A percentile compares a stretch with the other conserved stretches of the same genome.
Evolutionary conservation across 768 basidiomycete species (phyloP).

Genomic region (Pisolithus sp.): DNA sequence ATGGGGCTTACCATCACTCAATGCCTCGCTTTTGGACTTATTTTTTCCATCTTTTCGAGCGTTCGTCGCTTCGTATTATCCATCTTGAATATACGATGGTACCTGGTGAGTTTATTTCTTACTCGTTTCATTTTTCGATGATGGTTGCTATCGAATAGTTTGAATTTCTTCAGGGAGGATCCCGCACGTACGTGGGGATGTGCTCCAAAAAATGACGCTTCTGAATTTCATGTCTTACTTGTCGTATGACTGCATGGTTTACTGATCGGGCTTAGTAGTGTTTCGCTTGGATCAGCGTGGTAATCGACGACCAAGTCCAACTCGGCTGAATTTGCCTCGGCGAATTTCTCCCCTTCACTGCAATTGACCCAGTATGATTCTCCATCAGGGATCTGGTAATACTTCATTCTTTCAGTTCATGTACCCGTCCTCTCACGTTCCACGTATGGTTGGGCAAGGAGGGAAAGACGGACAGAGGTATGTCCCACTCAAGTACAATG

Average conservation of each 20-base stretch:
- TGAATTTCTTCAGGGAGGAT: conserved; percentile 95
- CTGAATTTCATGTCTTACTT: conserved; percentile 11
- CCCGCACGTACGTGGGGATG: conserved; percentile 47
- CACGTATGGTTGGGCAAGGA: too few relatives aligned
- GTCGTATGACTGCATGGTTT: not conserved
- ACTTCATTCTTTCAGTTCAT: too few relatives aligned
- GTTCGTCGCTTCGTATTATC: conserved; percentile 40
- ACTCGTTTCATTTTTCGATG: conserved; percentile 45
- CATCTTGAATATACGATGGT: conserved; percentile 9
- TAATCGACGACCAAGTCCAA: too few relatives aligned
- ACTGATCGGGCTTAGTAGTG: conserved; percentile 7
- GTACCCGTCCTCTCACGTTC: too few relatives aligned
- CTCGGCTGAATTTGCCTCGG: too few relatives aligned
- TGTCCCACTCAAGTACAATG: too few relatives aligned
- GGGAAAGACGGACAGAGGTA: too few relatives aligned
- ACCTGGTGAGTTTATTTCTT: conserved; percentile 15
- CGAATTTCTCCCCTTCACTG: too few relatives aligned
- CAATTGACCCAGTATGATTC: too few relatives aligned
- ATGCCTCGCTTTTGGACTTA: conserved; percentile 32
- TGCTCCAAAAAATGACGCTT: conserved; percentile 72
- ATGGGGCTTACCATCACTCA: conserved; percentile 89
- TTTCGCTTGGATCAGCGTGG: too few relatives aligned
- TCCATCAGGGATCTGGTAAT: too few relatives aligned
- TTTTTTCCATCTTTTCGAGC: conserved; percentile 52
- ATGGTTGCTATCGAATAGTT: conserved; percentile 32